phyloP scores from a whole-genome alignment of 2,329 filamentous ascomycete species.

The Neoscytalidium dimidiatum region DNA sequence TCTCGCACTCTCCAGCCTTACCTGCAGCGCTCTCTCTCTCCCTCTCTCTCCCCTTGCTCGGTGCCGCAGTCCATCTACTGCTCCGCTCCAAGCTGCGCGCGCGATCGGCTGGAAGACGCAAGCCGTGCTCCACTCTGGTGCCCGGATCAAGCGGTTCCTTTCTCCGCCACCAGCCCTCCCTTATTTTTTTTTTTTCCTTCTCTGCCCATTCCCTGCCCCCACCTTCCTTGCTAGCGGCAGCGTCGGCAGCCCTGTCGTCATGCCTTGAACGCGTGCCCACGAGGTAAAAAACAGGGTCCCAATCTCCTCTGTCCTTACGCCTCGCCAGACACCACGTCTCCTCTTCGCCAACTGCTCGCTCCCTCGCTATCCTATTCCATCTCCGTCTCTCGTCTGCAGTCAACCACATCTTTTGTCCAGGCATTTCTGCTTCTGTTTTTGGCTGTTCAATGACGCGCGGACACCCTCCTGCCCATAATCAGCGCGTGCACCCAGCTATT shows the following conservation, averaged over 20 bases:
- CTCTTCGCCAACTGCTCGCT: background rate
- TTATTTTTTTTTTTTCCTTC: background rate
- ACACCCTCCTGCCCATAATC: background rate
- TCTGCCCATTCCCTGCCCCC: background rate
- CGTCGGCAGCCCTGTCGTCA: slow-evolving; percentile 8
- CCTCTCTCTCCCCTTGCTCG: background rate
- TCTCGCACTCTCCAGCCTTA: background rate
- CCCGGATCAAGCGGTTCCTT: background rate
- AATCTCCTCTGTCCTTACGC: background rate
- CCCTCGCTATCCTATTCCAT: background rate
- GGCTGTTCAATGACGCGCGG: background rate
- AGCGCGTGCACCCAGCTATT: background rate
- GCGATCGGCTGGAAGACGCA: background rate
- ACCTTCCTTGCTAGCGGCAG: slow-evolving; percentile 15
- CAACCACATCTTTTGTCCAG: background rate
- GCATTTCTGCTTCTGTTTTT: background rate
- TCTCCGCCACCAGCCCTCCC: background rate
- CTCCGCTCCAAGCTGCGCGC: background rate
- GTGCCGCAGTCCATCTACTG: no score
- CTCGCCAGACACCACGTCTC: background rate
- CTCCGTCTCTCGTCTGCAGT: background rate
- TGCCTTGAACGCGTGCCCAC: slow-evolving; percentile 15
- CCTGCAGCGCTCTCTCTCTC: background rate
- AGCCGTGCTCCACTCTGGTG: background rate
- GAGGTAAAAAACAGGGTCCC: background rate